Percentiles rank a stretch among this genome's conserved stretches.
Conservation (phyloP, 768 basidiomycete genomes). For the Tulasnella sp. region DNA sequence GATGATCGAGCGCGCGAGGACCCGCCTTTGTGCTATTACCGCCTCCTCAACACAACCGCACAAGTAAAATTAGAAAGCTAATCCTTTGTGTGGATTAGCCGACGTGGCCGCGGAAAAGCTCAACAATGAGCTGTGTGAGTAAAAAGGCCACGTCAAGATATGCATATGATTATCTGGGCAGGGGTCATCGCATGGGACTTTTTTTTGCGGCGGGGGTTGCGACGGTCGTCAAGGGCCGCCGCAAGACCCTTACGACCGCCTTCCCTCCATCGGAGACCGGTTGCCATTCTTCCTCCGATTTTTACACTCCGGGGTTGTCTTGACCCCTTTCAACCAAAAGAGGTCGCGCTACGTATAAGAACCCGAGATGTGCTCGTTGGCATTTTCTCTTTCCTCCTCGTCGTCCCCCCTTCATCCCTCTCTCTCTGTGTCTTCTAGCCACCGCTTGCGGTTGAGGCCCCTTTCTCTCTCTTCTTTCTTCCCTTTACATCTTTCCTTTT, state of each 20-base stretch:
- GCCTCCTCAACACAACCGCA: not conserved
- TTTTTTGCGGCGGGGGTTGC: not conserved
- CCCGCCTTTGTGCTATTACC: constrained; percentile 1
- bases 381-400: not conserved
- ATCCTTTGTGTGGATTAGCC: not conserved
- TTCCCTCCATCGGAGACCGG: not conserved
- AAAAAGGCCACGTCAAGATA: constrained; percentile 19
- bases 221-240: constrained; percentile 4
- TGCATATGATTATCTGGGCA: not conserved
- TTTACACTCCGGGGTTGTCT: constrained; percentile 11
- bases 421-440: constrained; percentile 13
- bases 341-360: not conserved
- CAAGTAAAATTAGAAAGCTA: not conserved
- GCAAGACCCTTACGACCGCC: constrained; percentile 3
- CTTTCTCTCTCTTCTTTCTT: constrained; percentile 21
- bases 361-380: not conserved
- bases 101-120: not conserved
- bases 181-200: not conserved
- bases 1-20: not conserved
- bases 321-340: constrained; percentile 5
- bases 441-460: constrained; percentile 24
- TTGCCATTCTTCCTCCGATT: not conserved
- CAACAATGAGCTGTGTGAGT: not conserved
- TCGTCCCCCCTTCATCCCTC: constrained; percentile 21
- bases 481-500: constrained; percentile 13